A percentile compares a stretch with the other conserved stretches of the same genome.
These are phyloP conservation scores for Handroanthus guayacan DNA, from an alignment of 257 asterid species.

Conservation along the genomic window DNA sequence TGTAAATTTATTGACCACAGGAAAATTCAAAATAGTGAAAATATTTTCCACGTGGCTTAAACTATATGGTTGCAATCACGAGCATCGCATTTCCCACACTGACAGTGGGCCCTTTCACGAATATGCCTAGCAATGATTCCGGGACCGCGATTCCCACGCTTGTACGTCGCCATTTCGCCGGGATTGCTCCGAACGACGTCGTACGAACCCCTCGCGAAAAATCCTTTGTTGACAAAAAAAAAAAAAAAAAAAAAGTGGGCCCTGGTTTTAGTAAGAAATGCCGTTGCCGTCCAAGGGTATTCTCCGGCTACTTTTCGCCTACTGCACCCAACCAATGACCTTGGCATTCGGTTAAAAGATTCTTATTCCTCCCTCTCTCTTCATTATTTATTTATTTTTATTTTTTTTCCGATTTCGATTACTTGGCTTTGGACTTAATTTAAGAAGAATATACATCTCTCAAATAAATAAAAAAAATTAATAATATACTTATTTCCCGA, in stretches of 20 bases:
- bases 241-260: not conserved
- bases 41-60: conserved; percentile 8
- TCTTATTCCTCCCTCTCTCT: no score
- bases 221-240: no score
- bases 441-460: no score
- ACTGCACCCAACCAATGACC: not conserved
- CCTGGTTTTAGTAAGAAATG: not conserved
- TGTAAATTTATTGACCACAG: not conserved
- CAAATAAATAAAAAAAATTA: no score
- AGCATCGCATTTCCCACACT: not conserved
- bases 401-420: no score
- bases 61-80: not conserved
- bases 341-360: no score
- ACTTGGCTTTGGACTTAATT: no score
- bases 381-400: no score
- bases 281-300: conserved; percentile 2
- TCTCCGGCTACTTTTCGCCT: not conserved
- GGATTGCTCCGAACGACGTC: not conserved
- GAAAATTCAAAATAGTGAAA: not conserved
- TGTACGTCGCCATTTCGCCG: conserved; percentile 1
- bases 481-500: no score
- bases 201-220: not conserved
- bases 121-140: conserved; percentile 15
- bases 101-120: not conserved
- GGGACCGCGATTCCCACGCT: not conserved